Conservation (phyloP, 345 rosid species). For the Geranium brycei region DNA sequence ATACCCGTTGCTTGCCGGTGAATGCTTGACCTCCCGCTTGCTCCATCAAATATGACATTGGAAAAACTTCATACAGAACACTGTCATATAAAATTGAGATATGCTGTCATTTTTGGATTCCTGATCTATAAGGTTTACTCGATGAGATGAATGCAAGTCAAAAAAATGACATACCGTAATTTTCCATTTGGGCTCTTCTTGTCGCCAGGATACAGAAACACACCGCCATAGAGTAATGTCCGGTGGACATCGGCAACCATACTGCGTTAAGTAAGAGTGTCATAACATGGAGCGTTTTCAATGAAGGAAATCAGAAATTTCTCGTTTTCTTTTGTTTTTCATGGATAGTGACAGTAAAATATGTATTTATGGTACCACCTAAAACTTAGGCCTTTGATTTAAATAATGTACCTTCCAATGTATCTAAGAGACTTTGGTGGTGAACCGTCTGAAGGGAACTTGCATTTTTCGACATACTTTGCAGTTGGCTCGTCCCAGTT, state of each 20-base stretch:
- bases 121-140: too few relatives aligned
- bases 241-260: slow-evolving; percentile 99
- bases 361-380: neutral
- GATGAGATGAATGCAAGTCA: neutral
- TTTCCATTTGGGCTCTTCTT: slow-evolving; percentile 90
- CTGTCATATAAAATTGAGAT: slow-evolving; percentile 19
- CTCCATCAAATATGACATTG: slow-evolving; percentile 95
- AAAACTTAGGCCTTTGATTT: neutral
- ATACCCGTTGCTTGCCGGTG: slow-evolving; percentile 79
- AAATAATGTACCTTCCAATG: slow-evolving; percentile 60
- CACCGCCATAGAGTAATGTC: slow-evolving; percentile 85
- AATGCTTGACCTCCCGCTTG: slow-evolving; percentile 96
- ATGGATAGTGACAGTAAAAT: neutral
- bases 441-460: slow-evolving; percentile 86
- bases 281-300: neutral
- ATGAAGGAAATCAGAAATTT: too few relatives aligned
- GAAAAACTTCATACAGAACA: slow-evolving; percentile 92
- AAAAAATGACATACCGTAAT: slow-evolving; percentile 50
- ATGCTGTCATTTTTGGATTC: neutral
- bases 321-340: too few relatives aligned
- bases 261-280: slow-evolving; percentile 19
- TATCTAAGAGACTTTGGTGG: slow-evolving; percentile 82
- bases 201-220: slow-evolving; percentile 93
- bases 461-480: slow-evolving; percentile 88
- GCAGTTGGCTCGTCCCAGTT: slow-evolving; percentile 95